Conservation (phyloP, 2,329 filamentous ascomycete genomes). For the Aspergillus aculeatus region DNA sequence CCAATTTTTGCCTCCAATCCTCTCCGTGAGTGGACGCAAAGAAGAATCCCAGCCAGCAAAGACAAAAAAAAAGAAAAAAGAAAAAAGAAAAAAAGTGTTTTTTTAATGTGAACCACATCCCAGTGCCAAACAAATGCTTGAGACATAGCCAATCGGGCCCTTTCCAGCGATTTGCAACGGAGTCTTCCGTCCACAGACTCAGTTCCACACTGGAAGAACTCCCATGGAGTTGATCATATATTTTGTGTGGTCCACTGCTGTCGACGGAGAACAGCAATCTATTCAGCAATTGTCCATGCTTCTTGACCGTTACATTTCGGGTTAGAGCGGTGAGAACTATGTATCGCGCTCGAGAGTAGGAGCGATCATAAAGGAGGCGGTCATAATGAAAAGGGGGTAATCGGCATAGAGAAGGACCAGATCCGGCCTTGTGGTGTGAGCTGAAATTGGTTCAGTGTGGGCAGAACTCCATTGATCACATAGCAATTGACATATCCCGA, state of each 20-base stretch:
- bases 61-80: too few species aligned
- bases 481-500: too few species aligned
- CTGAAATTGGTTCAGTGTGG: neutral
- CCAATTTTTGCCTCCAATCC: neutral
- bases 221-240: neutral
- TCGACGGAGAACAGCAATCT: neutral
- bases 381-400: neutral
- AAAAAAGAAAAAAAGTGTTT: neutral
- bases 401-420: neutral
- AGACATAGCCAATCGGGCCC: neutral
- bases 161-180: neutral
- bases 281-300: neutral
- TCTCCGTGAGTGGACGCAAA: neutral
- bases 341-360: neutral
- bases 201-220: neutral
- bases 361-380: neutral
- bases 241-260: neutral
- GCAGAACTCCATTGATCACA: neutral
- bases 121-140: neutral
- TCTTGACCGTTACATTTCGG: neutral
- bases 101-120: neutral
- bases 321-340: neutral
- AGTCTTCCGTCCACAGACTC: neutral
- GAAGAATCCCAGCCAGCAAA: too few species aligned
- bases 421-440: neutral